These are phyloP conservation scores for Penicillium sumatraense DNA, from an alignment of 2,329 filamentous ascomycete genomes.

Conservation along the genomic window DNA sequence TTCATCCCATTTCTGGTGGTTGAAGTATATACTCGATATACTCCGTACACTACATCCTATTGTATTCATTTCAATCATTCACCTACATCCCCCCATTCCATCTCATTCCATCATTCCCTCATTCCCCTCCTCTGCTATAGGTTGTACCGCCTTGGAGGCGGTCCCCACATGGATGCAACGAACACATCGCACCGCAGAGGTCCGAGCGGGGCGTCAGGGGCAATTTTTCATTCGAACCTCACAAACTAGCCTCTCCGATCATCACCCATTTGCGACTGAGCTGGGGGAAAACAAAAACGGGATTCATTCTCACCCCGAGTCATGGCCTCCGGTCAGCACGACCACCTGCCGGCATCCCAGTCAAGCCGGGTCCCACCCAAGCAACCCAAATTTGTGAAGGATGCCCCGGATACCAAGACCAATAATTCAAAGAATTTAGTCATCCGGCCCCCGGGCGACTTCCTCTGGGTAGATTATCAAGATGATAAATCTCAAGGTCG, in stretches of 20 bases:
- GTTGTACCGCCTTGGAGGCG: not conserved
- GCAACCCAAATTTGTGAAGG: conserved; percentile 5
- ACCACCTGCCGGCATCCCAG: not conserved
- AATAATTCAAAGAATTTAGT: conserved; percentile 5
- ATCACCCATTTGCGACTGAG: not conserved
- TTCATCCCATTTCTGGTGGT: no score
- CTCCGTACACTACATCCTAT: no score
- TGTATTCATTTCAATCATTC: not conserved
- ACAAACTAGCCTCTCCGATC: conserved; percentile 1
- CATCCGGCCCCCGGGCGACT: conserved; percentile 5
- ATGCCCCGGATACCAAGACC: conserved; percentile 1
- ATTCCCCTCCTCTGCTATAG: not conserved
- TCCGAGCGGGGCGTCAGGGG: conserved; percentile 13
- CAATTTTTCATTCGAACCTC: conserved; percentile 7
- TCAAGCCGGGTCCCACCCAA: conserved; percentile 6
- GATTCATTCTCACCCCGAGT: not conserved
- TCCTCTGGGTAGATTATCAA: conserved; percentile 10
- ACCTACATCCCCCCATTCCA: not conserved
- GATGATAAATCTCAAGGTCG: conserved; percentile 6
- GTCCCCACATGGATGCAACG: conserved; percentile 2
- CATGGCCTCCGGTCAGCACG: conserved; percentile 5
- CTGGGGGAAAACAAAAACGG: not conserved
- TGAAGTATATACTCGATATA: not conserved
- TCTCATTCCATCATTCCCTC: not conserved
- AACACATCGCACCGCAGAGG: conserved; percentile 2